Percentiles rank a stretch among this genome's conserved stretches.
Conservation (phyloP, 257 asterid species). For the Solanum pimpinellifolium region DNA sequence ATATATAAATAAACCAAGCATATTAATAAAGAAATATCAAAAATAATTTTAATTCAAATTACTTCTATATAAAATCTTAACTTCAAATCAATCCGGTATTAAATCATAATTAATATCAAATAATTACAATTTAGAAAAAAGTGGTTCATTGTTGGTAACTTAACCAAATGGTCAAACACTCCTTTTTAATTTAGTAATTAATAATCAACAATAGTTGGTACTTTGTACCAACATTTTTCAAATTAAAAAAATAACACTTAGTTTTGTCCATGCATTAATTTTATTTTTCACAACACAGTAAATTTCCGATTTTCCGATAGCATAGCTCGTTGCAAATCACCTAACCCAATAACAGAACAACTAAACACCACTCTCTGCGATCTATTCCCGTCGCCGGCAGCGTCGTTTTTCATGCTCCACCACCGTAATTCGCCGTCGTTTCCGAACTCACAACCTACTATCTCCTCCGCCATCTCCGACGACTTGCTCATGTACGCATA, state of each 20-base stretch:
- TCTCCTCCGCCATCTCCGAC: conserved; percentile 38
- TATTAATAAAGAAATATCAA: too few species aligned
- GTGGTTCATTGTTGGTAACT: background rate
- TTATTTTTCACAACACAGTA: background rate
- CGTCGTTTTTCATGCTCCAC: conserved; percentile 47
- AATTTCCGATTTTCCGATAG: background rate
- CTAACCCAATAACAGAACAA: conserved; percentile 39
- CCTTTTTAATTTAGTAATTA: background rate
- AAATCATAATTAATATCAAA: too few species aligned
- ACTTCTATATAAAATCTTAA: too few species aligned
- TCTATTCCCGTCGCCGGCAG: conserved; percentile 13
- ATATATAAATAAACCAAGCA: too few species aligned
- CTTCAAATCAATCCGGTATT: too few species aligned
- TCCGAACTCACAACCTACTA: conserved; percentile 40
- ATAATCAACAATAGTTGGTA: background rate
- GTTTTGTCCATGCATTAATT: background rate
- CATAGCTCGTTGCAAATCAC: conserved; percentile 31
- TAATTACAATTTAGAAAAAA: background rate
- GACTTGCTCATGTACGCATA: conserved; percentile 27
- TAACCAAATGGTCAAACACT: background rate
- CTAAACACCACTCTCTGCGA: conserved; percentile 28
- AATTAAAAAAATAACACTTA: background rate
- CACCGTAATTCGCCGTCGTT: conserved; percentile 32
- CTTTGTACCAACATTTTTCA: background rate
- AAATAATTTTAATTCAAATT: too few species aligned